Evolutionary conservation across 345 rosid genomes (phyloP).

Genomic region (Gynandropsis gynandra): DNA sequence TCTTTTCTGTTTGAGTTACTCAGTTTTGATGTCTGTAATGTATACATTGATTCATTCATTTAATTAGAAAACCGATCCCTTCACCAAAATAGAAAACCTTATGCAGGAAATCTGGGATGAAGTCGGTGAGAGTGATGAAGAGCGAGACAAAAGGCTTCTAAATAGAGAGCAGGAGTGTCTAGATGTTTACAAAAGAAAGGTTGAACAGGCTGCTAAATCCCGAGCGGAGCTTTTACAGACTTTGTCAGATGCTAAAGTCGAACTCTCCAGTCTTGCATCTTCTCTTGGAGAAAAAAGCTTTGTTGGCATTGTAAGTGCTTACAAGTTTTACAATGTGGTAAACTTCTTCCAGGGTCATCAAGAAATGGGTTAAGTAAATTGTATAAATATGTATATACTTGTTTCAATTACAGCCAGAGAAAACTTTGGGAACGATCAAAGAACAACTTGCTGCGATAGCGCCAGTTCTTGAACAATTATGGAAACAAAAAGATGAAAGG

Average conservation of each 20-base stretch:
- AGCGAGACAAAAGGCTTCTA: conserved; percentile 88
- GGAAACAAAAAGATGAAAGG: conserved; percentile 92
- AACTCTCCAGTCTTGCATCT: conserved; percentile 64
- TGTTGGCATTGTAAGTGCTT: conserved; percentile 54
- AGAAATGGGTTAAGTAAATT: conserved; percentile 3
- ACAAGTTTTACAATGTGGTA: background rate
- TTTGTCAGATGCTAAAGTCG: conserved; percentile 74
- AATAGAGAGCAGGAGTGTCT: conserved; percentile 89
- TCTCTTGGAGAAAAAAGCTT: conserved; percentile 78
- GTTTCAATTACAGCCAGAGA: conserved; percentile 59
- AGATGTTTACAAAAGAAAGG: conserved; percentile 91
- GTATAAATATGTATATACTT: background rate
- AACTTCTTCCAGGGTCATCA: background rate
- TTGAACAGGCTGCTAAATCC: conserved; percentile 76
- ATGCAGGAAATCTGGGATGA: conserved; percentile 96
- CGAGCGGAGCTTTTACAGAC: conserved; percentile 84
- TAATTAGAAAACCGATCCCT: too few relatives aligned
- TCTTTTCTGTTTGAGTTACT: conserved; percentile 1
- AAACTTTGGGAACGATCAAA: conserved; percentile 79
- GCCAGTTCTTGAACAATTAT: conserved; percentile 82
- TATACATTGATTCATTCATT: background rate
- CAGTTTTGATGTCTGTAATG: background rate
- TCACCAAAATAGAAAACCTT: conserved; percentile 5
- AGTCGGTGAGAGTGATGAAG: conserved; percentile 93
- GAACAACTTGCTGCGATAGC: conserved; percentile 92